phyloP scores from a whole-genome alignment of 352 stramenopile species.

The Phytophthora tentaculata region DNA sequence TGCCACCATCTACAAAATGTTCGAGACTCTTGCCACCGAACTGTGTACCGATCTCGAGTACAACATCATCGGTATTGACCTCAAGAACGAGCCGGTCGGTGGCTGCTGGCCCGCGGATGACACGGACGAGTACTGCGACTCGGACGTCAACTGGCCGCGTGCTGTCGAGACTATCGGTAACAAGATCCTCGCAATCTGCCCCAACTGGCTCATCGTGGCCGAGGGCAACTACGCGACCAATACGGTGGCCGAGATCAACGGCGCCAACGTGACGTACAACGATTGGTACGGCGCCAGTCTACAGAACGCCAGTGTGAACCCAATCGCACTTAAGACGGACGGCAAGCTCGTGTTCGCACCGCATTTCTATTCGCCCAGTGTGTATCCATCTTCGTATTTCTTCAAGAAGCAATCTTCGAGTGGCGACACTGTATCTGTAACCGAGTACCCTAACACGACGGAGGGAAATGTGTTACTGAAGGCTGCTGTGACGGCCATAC shows the following conservation, averaged over 20 bases:
- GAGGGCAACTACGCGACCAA: conserved; percentile 67
- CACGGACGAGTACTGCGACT: conserved; percentile 57
- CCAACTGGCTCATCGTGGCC: conserved; percentile 81
- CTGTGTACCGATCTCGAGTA: conserved; percentile 81
- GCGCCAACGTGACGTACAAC: conserved; percentile 73
- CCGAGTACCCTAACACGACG: conserved; percentile 70
- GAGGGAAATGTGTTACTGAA: conserved; percentile 67
- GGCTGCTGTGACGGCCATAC: conserved; percentile 55
- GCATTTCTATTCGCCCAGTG: conserved; percentile 85
- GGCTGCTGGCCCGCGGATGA: conserved; percentile 76
- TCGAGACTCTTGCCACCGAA: conserved; percentile 66
- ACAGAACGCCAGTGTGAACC: conserved; percentile 75
- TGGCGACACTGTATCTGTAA: conserved; percentile 46
- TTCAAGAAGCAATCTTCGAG: conserved; percentile 63
- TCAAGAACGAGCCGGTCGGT: conserved; percentile 84
- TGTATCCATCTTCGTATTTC: conserved; percentile 80
- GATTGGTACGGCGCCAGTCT: conserved; percentile 87
- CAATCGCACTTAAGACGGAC: conserved; percentile 54
- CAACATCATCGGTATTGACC: conserved; percentile 86
- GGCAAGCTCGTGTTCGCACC: conserved; percentile 85
- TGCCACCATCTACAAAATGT: conserved; percentile 68
- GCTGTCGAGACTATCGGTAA: conserved; percentile 70
- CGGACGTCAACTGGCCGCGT: conserved; percentile 71
- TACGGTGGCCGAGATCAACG: conserved; percentile 55
- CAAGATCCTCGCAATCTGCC: conserved; percentile 70